Evolutionary conservation across 805 yeast species (phyloP).

Genomic region (Candida takata): DNA sequence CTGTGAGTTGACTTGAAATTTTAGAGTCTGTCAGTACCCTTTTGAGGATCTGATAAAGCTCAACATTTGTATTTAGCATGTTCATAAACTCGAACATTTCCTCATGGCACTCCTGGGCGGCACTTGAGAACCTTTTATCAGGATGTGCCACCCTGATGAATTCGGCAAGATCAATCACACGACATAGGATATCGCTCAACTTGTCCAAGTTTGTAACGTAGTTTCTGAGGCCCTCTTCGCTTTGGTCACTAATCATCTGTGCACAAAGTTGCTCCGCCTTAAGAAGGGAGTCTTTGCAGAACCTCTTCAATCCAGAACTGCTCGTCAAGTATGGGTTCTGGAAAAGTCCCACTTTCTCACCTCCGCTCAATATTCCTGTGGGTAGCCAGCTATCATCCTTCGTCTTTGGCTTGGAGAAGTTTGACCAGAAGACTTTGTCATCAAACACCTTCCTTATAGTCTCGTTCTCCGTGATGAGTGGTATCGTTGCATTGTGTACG

Average conservation of each 20-base stretch:
- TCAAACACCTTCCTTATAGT: constrained; percentile 49
- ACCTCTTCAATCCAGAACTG: constrained; percentile 64
- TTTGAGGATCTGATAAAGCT: constrained; percentile 53
- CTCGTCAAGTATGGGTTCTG: constrained; percentile 60
- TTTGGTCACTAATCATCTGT: constrained; percentile 42
- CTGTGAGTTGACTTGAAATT: constrained; percentile 33
- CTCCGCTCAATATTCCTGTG: constrained; percentile 5
- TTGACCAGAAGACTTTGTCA: constrained; percentile 48
- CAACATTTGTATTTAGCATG: constrained; percentile 75
- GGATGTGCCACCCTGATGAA: constrained; percentile 90
- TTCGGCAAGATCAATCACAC: constrained; percentile 91
- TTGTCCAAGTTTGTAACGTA: constrained; percentile 71
- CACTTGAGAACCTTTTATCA: constrained; percentile 54
- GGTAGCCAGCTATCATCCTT: constrained; percentile 3
- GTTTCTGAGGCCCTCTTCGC: constrained; percentile 35
- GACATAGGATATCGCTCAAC: constrained; percentile 79
- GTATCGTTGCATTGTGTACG: not conserved
- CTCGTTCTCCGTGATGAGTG: constrained; percentile 19
- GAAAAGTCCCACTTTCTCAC: constrained; percentile 58
- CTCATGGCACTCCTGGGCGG: constrained; percentile 86
- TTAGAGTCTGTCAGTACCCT: constrained; percentile 36
- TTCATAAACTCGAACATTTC: constrained; percentile 92
- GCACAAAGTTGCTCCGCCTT: constrained; percentile 58
- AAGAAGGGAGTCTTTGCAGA: constrained; percentile 55
- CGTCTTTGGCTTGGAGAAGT: constrained; percentile 30